A percentile compares a stretch with the other conserved stretches of the same genome.
Conservation (phyloP, 1,284 basidiomycete species). For the Ganoderma sinense region DNA sequence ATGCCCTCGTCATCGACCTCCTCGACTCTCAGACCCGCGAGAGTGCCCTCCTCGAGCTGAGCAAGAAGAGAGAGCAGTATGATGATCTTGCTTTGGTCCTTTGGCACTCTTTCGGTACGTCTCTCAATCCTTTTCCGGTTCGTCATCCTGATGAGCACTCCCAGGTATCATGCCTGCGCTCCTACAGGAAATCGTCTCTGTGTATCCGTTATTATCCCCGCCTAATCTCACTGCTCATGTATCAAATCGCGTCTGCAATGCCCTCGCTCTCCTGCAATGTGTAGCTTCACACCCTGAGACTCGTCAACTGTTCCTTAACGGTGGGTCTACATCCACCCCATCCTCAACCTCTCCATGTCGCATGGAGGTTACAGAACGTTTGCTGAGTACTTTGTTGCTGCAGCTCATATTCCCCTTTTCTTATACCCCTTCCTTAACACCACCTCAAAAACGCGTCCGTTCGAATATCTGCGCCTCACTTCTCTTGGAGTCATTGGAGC, state of each 20-base stretch:
- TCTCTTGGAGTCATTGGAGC: constrained; percentile 99
- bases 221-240: constrained; percentile 98
- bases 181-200: constrained; percentile 97
- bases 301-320: constrained; percentile 90
- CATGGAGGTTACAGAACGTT: not conserved
- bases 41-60: constrained; percentile 90
- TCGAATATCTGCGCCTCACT: constrained; percentile 98
- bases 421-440: constrained; percentile 99
- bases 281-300: constrained; percentile 97
- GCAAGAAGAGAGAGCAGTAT: constrained; percentile 99
- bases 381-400: constrained; percentile 12
- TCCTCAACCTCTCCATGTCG: not conserved
- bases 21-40: constrained; percentile 86
- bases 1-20: constrained; percentile 82
- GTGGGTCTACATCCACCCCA: constrained; percentile 47
- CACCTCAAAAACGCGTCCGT: constrained; percentile 97
- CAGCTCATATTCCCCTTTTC: constrained; percentile 98
- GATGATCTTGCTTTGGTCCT: constrained; percentile 97
- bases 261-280: constrained; percentile 96
- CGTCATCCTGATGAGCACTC: not conserved
- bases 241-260: constrained; percentile 99
- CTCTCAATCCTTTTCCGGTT: not conserved
- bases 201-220: constrained; percentile 95
- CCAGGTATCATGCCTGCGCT: constrained; percentile 98
- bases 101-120: constrained; percentile 98